A percentile compares a stretch with the other conserved stretches of the same genome.
These are phyloP conservation scores for Fraxinus paxiana DNA, from an alignment of 305 asterid species.

Conservation along the genomic window DNA sequence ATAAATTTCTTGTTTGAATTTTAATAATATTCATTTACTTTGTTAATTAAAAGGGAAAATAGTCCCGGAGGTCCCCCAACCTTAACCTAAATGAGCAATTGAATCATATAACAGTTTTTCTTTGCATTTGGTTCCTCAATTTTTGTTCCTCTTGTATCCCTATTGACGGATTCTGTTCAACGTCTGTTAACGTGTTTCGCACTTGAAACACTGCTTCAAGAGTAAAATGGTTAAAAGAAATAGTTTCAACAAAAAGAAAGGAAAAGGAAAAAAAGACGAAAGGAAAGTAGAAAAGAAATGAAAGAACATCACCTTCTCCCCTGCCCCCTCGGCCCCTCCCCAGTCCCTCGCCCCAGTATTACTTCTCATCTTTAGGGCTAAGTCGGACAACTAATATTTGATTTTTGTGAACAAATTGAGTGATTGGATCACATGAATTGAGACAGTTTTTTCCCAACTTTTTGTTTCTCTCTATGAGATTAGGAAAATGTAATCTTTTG, in stretches of 20 bases:
- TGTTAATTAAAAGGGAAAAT: not conserved
- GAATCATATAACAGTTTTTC: not conserved
- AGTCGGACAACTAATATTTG: not conserved
- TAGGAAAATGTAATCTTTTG: not conserved
- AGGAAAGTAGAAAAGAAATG: not conserved
- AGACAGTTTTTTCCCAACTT: not conserved
- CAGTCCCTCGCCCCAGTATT: not conserved
- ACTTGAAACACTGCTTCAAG: not conserved
- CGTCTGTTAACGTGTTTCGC: not conserved
- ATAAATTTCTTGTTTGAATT: conserved; percentile 6
- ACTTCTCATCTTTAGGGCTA: not conserved
- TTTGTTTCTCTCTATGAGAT: not conserved
- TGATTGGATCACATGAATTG: not conserved
- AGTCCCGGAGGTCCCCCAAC: conserved; percentile 12
- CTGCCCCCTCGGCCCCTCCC: not conserved
- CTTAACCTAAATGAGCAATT: not conserved
- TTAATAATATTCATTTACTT: not conserved
- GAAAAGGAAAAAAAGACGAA: not conserved
- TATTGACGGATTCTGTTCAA: not conserved
- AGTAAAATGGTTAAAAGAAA: not conserved
- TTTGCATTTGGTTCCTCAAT: not conserved
- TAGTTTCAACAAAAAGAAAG: not conserved
- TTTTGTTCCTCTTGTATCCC: not conserved
- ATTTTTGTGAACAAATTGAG: not conserved
- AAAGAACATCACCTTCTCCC: not conserved